Evolutionary conservation across 441 rosid genomes (phyloP), one percentile per base, ranked within the genome.

Genomic region (Geranium incanum): DNA sequence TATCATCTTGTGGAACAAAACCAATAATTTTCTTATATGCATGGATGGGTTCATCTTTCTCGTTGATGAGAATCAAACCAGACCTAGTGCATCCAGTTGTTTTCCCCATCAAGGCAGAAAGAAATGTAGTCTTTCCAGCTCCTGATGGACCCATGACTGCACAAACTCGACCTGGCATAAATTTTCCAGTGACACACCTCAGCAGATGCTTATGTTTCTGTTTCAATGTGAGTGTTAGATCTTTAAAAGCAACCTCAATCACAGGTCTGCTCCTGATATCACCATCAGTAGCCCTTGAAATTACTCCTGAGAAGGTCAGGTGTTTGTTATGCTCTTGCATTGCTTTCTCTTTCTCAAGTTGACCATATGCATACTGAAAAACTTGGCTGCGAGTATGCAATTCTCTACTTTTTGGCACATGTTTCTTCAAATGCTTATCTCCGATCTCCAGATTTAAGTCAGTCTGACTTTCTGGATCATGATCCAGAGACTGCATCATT

Each of bases 131-230:
- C 80, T 95, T 95, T 37, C 99, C 99, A 16, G 99, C 98, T 38
- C 98, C 98, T 9, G 99, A 95, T 57, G 99, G 98, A 67, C 98
- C 99, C 98, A 93, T 95, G 50, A 95, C 99, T 36, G 98, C 97
- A 23, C 93, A 89, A 72, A 95, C 91, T 79, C 92, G 85, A n/a
- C 97, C 99, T 48, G 98, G 95, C 3, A 78, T 84, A 74, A 95
- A 69, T 76, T 92, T 91, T 33, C 99, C 99, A 0, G 97, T 88
- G 67, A 95, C 98, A 74, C 88, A 83, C 78, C 97, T 89, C 72
- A 95, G 59, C 1, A 95, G 83, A 85, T 86, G 95, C 77, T 82
- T 95, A 84, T 88, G 88, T 81, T 88, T 92, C 4, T 84, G 88
- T 80, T 81, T 95, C 71, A 92, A 72, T 52, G 92, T 90, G 74